These are phyloP conservation scores for Mycena haematopus DNA, from an alignment of 768 basidiomycete genomes.

Conservation along the genomic window DNA sequence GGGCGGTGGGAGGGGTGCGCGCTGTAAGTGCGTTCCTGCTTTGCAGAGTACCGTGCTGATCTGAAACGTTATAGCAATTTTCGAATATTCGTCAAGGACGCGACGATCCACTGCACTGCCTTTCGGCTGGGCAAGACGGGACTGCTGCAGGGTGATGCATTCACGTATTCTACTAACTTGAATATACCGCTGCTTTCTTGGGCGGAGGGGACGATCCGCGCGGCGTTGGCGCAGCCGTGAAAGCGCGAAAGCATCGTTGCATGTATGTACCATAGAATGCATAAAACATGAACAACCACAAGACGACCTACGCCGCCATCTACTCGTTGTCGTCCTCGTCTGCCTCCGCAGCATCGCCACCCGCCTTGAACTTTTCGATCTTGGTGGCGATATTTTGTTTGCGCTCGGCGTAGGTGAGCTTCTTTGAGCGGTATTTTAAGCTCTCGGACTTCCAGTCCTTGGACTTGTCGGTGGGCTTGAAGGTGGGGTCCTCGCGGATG, in stretches of 20 bases:
- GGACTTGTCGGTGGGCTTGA: slow-evolving; percentile 89
- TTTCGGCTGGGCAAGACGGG: slow-evolving; percentile 54
- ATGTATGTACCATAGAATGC: slow-evolving; percentile 17
- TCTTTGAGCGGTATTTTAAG: slow-evolving; percentile 69
- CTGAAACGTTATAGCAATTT: slow-evolving; percentile 58
- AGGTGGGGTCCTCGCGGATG: slow-evolving; percentile 92
- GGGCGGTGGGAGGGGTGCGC: slow-evolving; percentile 84
- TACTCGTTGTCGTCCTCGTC: slow-evolving; percentile 79
- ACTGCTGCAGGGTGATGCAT: slow-evolving; percentile 45
- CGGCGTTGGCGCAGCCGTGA: slow-evolving; percentile 36
- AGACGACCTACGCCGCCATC: slow-evolving; percentile 31
- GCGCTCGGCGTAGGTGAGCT: slow-evolving; percentile 80
- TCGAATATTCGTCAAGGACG: slow-evolving; percentile 59
- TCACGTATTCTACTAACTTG: slow-evolving; percentile 48
- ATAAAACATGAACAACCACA: slow-evolving; percentile 12
- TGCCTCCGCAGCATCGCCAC: slow-evolving; percentile 62
- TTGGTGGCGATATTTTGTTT: slow-evolving; percentile 81
- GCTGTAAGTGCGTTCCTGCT: slow-evolving; percentile 55
- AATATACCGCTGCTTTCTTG: slow-evolving; percentile 55
- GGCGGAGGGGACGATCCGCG: slow-evolving; percentile 57
- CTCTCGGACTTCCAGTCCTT: slow-evolving; percentile 91
- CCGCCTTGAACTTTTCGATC: slow-evolving; percentile 89
- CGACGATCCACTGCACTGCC: slow-evolving; percentile 62
- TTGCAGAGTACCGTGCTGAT: background rate
- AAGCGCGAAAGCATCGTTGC: slow-evolving; percentile 5